Evolutionary conservation across 2,329 filamentous ascomycete genomes (phyloP).

Genomic region (Biscogniauxia sp.): DNA sequence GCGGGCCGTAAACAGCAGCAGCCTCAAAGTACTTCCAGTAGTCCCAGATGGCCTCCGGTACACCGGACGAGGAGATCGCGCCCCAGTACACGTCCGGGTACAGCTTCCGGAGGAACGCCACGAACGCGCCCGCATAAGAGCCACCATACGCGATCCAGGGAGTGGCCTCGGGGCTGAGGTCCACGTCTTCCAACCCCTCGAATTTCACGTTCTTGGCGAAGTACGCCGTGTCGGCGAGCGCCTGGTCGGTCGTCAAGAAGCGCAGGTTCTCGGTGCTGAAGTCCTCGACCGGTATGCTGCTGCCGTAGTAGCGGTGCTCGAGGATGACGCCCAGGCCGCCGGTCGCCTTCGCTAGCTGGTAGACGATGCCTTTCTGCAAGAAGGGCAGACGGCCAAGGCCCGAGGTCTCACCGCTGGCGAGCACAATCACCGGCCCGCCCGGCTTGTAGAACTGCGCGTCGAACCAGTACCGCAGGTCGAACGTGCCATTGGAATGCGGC

Average conservation of each 20-base stretch:
- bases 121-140: slow-evolving; percentile 79
- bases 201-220: slow-evolving; percentile 74
- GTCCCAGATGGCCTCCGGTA: slow-evolving; percentile 74
- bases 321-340: slow-evolving; percentile 76
- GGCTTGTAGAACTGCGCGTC: slow-evolving; percentile 71
- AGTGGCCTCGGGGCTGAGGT: slow-evolving; percentile 63
- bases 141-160: slow-evolving; percentile 81
- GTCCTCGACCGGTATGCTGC: slow-evolving; percentile 66
- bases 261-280: slow-evolving; percentile 68
- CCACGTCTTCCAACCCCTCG: slow-evolving; percentile 62
- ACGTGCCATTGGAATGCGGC: slow-evolving; percentile 68
- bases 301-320: slow-evolving; percentile 86
- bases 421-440: slow-evolving; percentile 78
- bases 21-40: slow-evolving; percentile 65
- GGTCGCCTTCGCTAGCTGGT: slow-evolving; percentile 67
- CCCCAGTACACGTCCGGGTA: slow-evolving; percentile 81
- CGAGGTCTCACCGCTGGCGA: slow-evolving; percentile 69
- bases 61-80: slow-evolving; percentile 76
- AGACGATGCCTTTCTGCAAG: slow-evolving; percentile 74
- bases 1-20: slow-evolving; percentile 46
- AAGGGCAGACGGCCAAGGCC: slow-evolving; percentile 64
- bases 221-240: slow-evolving; percentile 76
- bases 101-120: slow-evolving; percentile 69
- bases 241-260: slow-evolving; percentile 81
- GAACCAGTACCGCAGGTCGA: slow-evolving; percentile 78